Evolutionary conservation across 345 rosid genomes (phyloP).

Genomic region (Camelina laxa): DNA sequence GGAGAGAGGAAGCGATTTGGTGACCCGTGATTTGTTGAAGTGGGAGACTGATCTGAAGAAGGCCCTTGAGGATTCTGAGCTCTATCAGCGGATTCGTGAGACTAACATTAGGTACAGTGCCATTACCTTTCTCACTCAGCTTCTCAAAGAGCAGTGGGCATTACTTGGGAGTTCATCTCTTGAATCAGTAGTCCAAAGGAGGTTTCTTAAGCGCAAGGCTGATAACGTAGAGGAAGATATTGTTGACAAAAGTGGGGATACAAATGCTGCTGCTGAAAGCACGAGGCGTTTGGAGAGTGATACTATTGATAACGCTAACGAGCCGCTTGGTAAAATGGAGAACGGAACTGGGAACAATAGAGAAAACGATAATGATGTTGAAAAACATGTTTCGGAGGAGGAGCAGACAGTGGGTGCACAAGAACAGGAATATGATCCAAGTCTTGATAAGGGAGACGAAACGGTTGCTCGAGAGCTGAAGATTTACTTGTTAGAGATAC

Average conservation of each 20-base stretch:
- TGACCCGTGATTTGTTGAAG: constrained; percentile 36
- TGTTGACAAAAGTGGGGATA: background rate
- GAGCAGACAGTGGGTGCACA: constrained; percentile 16
- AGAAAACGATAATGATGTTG: constrained; percentile 19
- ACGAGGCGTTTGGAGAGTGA: constrained; percentile 24
- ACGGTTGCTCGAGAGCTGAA: constrained; percentile 34
- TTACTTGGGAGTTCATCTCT: constrained; percentile 34
- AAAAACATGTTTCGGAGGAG: constrained; percentile 12
- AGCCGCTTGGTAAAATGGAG: constrained; percentile 10
- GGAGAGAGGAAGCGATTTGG: constrained; percentile 48
- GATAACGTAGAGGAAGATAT: background rate
- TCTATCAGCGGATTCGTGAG: constrained; percentile 41
- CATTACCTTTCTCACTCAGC: constrained; percentile 31
- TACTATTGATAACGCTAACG: background rate
- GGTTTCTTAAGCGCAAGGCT: constrained; percentile 27
- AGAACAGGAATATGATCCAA: constrained; percentile 33
- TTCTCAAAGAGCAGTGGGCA: constrained; percentile 38
- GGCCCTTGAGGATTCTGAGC: constrained; percentile 34
- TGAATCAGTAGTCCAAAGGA: constrained; percentile 19
- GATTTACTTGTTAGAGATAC: constrained; percentile 31
- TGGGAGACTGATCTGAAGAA: constrained; percentile 40
- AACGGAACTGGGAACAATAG: constrained; percentile 10
- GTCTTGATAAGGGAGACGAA: constrained; percentile 28
- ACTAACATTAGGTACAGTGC: constrained; percentile 43
- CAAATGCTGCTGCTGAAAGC: constrained; percentile 12